phyloP scores from a whole-genome alignment of 1,284 basidiomycete species.

The Rhodotorula sp. region DNA sequence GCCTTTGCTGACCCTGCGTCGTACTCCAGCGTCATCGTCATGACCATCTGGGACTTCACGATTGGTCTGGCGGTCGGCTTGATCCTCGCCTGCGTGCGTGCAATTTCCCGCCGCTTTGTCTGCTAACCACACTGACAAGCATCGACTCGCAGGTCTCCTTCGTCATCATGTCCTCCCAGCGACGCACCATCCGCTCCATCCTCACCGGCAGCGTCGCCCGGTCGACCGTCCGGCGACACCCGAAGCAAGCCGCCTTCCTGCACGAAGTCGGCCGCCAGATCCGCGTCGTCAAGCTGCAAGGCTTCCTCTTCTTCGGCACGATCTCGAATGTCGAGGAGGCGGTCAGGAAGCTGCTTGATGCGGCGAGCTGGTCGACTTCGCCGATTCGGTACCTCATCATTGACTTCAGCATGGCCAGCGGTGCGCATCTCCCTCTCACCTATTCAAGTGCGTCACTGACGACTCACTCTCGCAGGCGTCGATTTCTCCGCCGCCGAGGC shows the following conservation, averaged over 20 bases:
- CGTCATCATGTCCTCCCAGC: slow-evolving; percentile 85
- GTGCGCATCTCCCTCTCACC: slow-evolving; percentile 6
- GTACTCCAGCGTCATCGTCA: slow-evolving; percentile 59
- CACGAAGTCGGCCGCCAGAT: slow-evolving; percentile 89
- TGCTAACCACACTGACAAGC: not conserved
- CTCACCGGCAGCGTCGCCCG: slow-evolving; percentile 55
- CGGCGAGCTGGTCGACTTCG: slow-evolving; percentile 68
- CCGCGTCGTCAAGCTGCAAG: slow-evolving; percentile 83
- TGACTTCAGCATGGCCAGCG: slow-evolving; percentile 79
- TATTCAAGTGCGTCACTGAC: not conserved
- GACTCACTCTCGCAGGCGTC: slow-evolving; percentile 54
- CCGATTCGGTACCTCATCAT: slow-evolving; percentile 87
- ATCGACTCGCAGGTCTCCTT: slow-evolving; percentile 66
- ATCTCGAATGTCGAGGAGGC: slow-evolving; percentile 50
- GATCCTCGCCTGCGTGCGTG: slow-evolving; percentile 54
- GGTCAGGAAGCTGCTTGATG: slow-evolving; percentile 69
- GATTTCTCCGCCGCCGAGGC: slow-evolving; percentile 96
- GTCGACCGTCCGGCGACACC: slow-evolving; percentile 85
- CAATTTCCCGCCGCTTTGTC: no score
- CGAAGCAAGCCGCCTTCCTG: slow-evolving; percentile 76
- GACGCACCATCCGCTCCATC: slow-evolving; percentile 71
- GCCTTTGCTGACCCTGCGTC: no score
- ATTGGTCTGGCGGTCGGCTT: slow-evolving; percentile 86
- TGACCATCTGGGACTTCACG: slow-evolving; percentile 93
- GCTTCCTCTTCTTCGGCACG: slow-evolving; percentile 88